Percentiles rank a stretch among this genome's conserved stretches.
Conservation (phyloP, 1,284 basidiomycete genomes). For the Irpex sp. region DNA sequence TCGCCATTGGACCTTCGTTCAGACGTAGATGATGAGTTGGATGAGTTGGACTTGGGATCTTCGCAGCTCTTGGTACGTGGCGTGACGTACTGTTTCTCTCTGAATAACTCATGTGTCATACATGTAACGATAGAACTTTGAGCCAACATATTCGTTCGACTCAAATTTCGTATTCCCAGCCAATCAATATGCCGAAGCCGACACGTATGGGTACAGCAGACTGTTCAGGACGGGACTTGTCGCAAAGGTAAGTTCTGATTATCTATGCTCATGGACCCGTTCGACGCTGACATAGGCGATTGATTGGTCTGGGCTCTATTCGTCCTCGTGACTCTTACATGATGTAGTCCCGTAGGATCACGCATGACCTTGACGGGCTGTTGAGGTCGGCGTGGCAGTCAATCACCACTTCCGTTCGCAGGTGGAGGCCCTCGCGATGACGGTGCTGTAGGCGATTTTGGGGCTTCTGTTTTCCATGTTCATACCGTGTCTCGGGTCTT, state of each 20-base stretch:
- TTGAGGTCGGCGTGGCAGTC: background rate
- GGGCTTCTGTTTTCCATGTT: too few species aligned
- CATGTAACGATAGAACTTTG: constrained; percentile 9
- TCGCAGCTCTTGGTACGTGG: background rate
- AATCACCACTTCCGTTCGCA: background rate
- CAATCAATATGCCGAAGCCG: background rate
- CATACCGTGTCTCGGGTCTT: too few species aligned
- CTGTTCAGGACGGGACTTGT: constrained; percentile 16
- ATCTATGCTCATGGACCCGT: background rate
- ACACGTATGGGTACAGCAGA: constrained; percentile 14
- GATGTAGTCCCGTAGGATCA: constrained; percentile 12
- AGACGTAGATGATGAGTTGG: constrained; percentile 1
- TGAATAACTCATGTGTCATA: background rate
- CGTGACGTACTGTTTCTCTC: background rate
- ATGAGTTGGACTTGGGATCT: background rate
- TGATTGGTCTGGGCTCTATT: background rate
- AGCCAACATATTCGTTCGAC: constrained; percentile 11
- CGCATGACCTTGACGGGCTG: constrained; percentile 4
- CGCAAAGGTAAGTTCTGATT: constrained; percentile 6
- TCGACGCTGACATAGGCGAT: background rate
- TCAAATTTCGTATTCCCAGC: constrained; percentile 14
- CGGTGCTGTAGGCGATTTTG: too few species aligned
- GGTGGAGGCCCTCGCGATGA: background rate
- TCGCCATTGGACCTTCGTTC: background rate
- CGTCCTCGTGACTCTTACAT: background rate